Percentiles rank a stretch among this genome's conserved stretches.
Evolutionary conservation across 441 rosid species (phyloP).

Genomic region (Arabidopsis hybrid): DNA sequence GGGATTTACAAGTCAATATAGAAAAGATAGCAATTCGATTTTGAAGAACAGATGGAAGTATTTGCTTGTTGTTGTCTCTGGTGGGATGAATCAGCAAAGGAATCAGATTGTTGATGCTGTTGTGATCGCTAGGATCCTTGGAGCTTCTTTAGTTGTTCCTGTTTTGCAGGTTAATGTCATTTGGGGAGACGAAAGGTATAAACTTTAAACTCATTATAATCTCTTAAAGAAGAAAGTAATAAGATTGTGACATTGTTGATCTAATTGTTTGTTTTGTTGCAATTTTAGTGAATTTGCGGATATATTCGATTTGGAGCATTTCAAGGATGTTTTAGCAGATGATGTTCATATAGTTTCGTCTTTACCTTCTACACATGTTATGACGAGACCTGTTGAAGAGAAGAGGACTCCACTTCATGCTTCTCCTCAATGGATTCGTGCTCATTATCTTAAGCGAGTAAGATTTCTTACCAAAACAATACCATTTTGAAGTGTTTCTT

Average conservation of each 20-base stretch:
- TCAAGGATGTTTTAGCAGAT: slow-evolving; percentile 78
- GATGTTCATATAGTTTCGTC: slow-evolving; percentile 91
- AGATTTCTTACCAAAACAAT: slow-evolving; percentile 24
- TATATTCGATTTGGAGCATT: slow-evolving; percentile 94
- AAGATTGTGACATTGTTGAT: background rate
- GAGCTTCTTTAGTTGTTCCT: slow-evolving; percentile 96
- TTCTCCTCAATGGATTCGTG: slow-evolving; percentile 93
- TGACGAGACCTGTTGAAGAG: slow-evolving; percentile 91
- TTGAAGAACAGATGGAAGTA: slow-evolving; percentile 70
- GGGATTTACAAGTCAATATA: slow-evolving; percentile 63
- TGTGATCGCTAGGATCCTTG: slow-evolving; percentile 93
- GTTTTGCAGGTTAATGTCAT: slow-evolving; percentile 92
- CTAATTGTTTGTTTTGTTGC: slow-evolving; percentile 29
- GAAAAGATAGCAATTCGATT: slow-evolving; percentile 55
- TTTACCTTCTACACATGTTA: slow-evolving; percentile 92
- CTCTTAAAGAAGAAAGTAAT: background rate
- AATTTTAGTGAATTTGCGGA: slow-evolving; percentile 84
- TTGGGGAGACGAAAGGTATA: slow-evolving; percentile 98
- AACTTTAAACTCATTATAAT: background rate
- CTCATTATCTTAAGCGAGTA: slow-evolving; percentile 87
- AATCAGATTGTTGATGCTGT: slow-evolving; percentile 99
- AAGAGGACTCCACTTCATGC: slow-evolving; percentile 81
- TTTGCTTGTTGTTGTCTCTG: slow-evolving; percentile 86
- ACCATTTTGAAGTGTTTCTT: background rate
- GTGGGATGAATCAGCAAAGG: slow-evolving; percentile 97